A percentile compares a stretch with the other conserved stretches of the same genome.
phyloP scores from a whole-genome alignment of 1,284 basidiomycete genomes.

The Apiotrichum laibachii region DNA sequence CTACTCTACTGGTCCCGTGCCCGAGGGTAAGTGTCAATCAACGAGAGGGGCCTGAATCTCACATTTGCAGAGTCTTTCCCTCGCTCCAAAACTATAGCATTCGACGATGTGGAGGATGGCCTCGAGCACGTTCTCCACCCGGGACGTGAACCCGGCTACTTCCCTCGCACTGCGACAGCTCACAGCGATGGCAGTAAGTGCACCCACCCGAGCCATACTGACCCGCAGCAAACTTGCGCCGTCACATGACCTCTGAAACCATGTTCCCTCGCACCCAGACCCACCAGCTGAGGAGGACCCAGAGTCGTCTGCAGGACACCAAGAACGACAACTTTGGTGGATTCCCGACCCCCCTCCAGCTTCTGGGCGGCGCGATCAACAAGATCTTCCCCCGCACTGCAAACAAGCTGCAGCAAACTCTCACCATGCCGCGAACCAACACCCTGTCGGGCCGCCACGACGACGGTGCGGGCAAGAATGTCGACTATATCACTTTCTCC shows the following conservation, averaged over 20 bases:
- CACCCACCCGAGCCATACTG: not conserved
- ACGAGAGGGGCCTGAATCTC: not conserved
- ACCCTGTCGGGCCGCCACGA: constrained; percentile 52
- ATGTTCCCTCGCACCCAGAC: constrained; percentile 48
- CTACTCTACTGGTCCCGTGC: not conserved
- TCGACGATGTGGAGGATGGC: constrained; percentile 51
- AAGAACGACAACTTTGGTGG: constrained; percentile 65
- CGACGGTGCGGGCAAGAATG: constrained; percentile 56
- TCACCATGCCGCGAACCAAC: constrained; percentile 70
- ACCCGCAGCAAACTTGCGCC: not conserved
- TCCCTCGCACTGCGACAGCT: constrained; percentile 44
- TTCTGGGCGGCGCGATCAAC: constrained; percentile 57
- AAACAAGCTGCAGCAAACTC: constrained; percentile 58
- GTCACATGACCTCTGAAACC: not conserved
- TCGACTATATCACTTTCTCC: constrained; percentile 82
- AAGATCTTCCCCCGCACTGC: constrained; percentile 61
- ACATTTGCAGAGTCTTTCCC: constrained; percentile 51
- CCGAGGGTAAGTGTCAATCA: not conserved
- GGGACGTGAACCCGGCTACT: constrained; percentile 20
- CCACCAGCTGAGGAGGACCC: constrained; percentile 40
- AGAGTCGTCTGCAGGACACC: constrained; percentile 33
- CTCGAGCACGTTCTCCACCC: constrained; percentile 14
- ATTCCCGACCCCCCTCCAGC: constrained; percentile 75
- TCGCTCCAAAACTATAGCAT: constrained; percentile 60
- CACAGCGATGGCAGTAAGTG: constrained; percentile 22